Evolutionary conservation across 805 yeast genomes (phyloP), one percentile per base, ranked within the genome.

Genomic region (Starmera amethionina): DNA sequence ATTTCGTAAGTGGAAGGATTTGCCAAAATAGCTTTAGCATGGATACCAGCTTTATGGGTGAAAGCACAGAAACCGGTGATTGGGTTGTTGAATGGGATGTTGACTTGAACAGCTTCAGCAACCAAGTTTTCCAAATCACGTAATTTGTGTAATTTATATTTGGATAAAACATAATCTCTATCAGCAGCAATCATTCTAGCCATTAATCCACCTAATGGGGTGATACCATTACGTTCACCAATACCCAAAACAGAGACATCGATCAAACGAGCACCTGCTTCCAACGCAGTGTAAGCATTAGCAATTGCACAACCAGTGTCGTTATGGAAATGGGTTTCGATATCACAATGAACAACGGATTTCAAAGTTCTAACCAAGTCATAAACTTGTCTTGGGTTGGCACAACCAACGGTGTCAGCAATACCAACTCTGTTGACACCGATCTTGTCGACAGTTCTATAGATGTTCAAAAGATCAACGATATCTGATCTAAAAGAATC

Each of bases 281-380:
- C 98, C 55, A 90, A 73, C 12, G 97, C 97, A 42, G 97, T 87
- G 75, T 93, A 93, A 30, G 98, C 96, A 63, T 90, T 90, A 46
- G 97, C 96, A 67, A 90, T 87, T 49, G 98, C 96, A 72, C 97
- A 93, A 47, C 98, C 98, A 30, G 98, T 90, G 65, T 90, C 98
- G 63, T 90, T 86, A 70, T 90, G 98, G 85, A 90, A 93, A 65
- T 90, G 98, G 64, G 96, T 86, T 70, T 90, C 98, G 56, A 90
- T 89, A 62, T 90, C 98, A 71, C 97, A 90, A 31, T 85, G 81
- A 38, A 90, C 97, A 38, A 90, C 96, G 12, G 89, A 79, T 67
- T 80, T 86, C 63, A 90, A 77, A 35, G 98, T 93, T 59, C 94
- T 81, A 47, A 90, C 93, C 53, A 90, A 77, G 69, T 90, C 98